These are phyloP conservation scores for Solioccasus polychromus DNA, from an alignment of 768 basidiomycete species.

Conservation along the genomic window DNA sequence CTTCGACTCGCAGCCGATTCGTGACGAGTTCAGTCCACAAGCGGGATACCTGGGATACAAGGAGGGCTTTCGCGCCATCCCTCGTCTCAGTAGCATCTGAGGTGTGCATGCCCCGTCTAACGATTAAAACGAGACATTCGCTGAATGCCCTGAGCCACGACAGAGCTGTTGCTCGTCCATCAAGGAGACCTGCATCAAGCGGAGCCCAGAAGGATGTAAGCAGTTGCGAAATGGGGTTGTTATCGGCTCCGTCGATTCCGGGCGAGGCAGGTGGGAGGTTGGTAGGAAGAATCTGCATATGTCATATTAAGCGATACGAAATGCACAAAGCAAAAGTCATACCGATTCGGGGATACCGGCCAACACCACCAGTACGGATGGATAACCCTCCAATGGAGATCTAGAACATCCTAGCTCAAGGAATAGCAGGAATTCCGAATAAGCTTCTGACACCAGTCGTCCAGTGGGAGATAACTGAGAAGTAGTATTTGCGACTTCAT, in stretches of 20 bases:
- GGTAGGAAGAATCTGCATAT: slow-evolving; percentile 19
- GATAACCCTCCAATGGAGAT: slow-evolving; percentile 77
- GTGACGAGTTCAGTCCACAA: slow-evolving; percentile 48
- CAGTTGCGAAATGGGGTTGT: slow-evolving; percentile 44
- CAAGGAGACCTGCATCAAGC: slow-evolving; percentile 42
- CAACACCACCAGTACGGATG: slow-evolving; percentile 73
- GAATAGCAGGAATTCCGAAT: slow-evolving; percentile 74
- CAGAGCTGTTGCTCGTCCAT: slow-evolving; percentile 28
- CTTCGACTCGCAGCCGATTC: slow-evolving; percentile 46
- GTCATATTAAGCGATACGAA: background rate
- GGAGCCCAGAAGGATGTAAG: slow-evolving; percentile 85
- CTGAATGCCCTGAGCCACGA: slow-evolving; percentile 69
- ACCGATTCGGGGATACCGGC: slow-evolving; percentile 76
- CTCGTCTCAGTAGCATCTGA: slow-evolving; percentile 3
- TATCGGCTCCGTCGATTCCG: background rate
- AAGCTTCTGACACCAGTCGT: slow-evolving; percentile 42
- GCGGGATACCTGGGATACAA: slow-evolving; percentile 43
- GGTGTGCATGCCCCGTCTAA: slow-evolving; percentile 29
- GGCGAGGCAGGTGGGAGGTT: slow-evolving; percentile 11
- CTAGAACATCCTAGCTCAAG: slow-evolving; percentile 78
- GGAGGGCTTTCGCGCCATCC: slow-evolving; percentile 27
- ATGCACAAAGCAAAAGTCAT: slow-evolving; percentile 21
- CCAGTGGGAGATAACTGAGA: background rate
- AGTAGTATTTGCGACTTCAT: slow-evolving; percentile 30
- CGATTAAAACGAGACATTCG: slow-evolving; percentile 66